Percentiles rank a stretch among this genome's conserved stretches.
Evolutionary conservation across 352 stramenopile species (phyloP).

Genomic region (Thraustochytrium aureum): DNA sequence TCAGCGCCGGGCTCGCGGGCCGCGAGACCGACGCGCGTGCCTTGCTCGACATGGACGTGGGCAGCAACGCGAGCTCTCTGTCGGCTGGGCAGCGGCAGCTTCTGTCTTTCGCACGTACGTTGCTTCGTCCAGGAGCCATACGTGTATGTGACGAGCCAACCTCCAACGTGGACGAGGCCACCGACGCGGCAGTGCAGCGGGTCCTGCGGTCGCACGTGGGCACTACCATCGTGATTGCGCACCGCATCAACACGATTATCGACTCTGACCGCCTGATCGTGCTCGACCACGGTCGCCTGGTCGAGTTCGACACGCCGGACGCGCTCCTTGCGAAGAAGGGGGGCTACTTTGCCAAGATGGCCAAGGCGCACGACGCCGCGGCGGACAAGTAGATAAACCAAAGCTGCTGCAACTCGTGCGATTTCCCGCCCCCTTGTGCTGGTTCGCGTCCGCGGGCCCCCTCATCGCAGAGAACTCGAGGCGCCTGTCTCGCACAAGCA

Average conservation of each 20-base stretch:
- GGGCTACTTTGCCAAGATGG: slow-evolving; percentile 31
- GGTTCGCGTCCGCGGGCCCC: too few species aligned
- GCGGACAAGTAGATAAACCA: not conserved
- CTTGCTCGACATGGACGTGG: slow-evolving; percentile 34
- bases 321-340: not conserved
- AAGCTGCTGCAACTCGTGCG: too few species aligned
- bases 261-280: slow-evolving; percentile 95
- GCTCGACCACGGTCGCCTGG: slow-evolving; percentile 87
- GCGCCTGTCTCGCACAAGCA: too few species aligned
- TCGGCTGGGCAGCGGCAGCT: slow-evolving; percentile 63
- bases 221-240: slow-evolving; percentile 93
- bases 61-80: slow-evolving; percentile 27
- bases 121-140: slow-evolving; percentile 75
- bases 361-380: not conserved
- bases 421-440: too few species aligned
- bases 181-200: slow-evolving; percentile 78
- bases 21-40: slow-evolving; percentile 56
- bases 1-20: slow-evolving; percentile 63
- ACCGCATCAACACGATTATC: slow-evolving; percentile 96
- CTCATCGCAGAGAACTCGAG: too few species aligned
- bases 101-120: slow-evolving; percentile 69
- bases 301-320: slow-evolving; percentile 69
- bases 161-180: slow-evolving; percentile 75
- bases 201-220: slow-evolving; percentile 66
- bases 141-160: slow-evolving; percentile 88